A percentile compares a stretch with the other conserved stretches of the same genome.
Conservation (phyloP, 257 asterid genomes). For the Solanum megistacrolobum region DNA sequence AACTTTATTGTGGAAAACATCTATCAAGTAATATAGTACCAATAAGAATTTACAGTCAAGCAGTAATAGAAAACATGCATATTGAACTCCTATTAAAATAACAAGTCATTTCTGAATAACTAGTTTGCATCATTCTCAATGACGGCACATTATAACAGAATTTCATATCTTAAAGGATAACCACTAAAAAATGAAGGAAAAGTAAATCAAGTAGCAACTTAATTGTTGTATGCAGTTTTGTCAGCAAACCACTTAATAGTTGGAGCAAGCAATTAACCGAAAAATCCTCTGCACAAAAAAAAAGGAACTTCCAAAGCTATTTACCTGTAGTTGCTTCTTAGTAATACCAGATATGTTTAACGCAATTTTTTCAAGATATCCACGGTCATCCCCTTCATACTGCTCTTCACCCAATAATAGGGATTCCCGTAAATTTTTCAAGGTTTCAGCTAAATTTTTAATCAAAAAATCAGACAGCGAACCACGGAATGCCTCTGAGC, state of each 20-base stretch:
- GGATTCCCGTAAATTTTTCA: conserved; percentile 20
- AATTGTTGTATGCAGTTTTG: background rate
- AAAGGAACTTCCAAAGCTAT: background rate
- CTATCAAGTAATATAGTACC: background rate
- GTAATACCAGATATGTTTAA: conserved; percentile 67
- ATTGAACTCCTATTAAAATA: background rate
- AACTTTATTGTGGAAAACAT: background rate
- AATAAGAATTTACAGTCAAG: background rate
- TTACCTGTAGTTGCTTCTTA: conserved; percentile 62
- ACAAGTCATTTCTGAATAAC: background rate
- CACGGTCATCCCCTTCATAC: conserved; percentile 23
- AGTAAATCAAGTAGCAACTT: background rate
- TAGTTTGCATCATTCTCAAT: background rate
- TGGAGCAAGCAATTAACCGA: background rate
- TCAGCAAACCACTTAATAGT: background rate
- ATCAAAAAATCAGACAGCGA: conserved; percentile 43
- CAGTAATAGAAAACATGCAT: background rate
- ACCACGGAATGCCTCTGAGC: conserved; percentile 46
- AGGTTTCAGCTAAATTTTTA: conserved; percentile 22
- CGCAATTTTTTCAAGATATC: conserved; percentile 34
- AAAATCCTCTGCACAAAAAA: background rate
- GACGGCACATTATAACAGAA: background rate
- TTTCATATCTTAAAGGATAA: background rate
- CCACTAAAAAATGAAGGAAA: background rate
- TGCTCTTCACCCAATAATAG: conserved; percentile 26